Base-by-base conservation (phyloP, 208 protist genomes). In the Leishmania aethiopica region DNA sequence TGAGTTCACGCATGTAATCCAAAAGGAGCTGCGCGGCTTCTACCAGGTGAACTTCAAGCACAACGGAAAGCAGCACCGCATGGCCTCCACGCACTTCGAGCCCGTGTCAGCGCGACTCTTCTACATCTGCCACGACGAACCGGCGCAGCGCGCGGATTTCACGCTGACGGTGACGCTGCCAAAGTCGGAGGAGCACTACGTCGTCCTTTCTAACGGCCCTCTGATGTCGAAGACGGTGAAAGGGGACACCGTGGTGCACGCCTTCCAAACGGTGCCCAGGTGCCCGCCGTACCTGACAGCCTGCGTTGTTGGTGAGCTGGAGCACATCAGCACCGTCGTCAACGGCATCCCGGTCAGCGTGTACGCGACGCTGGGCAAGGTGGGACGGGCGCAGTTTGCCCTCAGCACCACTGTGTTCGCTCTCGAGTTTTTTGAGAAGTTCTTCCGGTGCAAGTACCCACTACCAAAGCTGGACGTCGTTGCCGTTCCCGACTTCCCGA, bases 391-490 rank as follows among this genome's bases (percentile, higher is more conserved):
- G 8, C 70, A 86, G 45, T 99, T 98, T 83, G 93, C 96, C 13
- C 88, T 99, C 1, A 82, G 98, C 17, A 92, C 86, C 13, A 91
- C 90, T 28, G 79, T 82, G 3, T 93, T 96, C 81, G 84, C 95
- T 15, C 78, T 99, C 35, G 79, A 94, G 57, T 96, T 89, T 75
- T 98, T 97, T 81, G 93, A 96, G 70, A 85, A 93, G 40, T 97
- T 98, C 72, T 99, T 99, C 82, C 88, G 90, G 69, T 88, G 94
- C 74, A 89, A 88, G 49, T 99, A 97, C 85, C 98, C 98, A 13
- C 91, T 99, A 35, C 92, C 98, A 22, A 99, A 99, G 89, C 87
- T 99, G 37, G 99, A 99, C 88, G 79, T 99, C n/a, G 91, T 99
- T 19, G 98, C 98, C 11, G 95, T 99, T 69, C 96, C 98, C 10